Evolutionary conservation across 2,329 filamentous ascomycete genomes (phyloP), one percentile per base, ranked within the genome.

Genomic region (Fusarium humuli): DNA sequence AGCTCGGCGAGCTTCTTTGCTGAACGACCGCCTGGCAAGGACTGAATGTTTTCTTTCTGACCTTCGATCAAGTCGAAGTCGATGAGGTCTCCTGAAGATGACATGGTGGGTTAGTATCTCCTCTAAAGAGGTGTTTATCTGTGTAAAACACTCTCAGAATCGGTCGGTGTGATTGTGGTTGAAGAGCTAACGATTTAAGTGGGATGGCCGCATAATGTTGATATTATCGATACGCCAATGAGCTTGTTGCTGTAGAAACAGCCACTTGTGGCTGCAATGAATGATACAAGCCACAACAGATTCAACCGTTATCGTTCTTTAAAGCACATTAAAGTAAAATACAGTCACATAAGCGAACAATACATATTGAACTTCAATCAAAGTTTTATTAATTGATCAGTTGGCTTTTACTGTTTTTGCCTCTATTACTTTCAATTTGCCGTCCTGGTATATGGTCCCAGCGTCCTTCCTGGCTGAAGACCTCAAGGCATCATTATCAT

Each of bases 1-100:
- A 94, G 88, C 57, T 94, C 88, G 30, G 91, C 94, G 54, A 99
- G 90, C 57, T 96, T 94, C 82, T 91, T 93, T 47, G 95, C 96
- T 42, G 95, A 98, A 71, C 96, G 85, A 23, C 87, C 96, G 68
- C 93, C 92, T 18, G 95, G 94, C 14, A 99, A 87, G 23, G 94
- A 91, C 81, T 98, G 94, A 60, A 99, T 98, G 81, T 99, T 99
- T 83, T 99, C 96, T 82, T 99, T 99, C 76, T 98, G 94, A 48
- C 88, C 89, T 83, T 99, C 96, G 81, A 99, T 98, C 69, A 98
- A 88, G 75, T 97, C 92, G 83, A 99, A 98, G 82, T 90, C 83
- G 77, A 91, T 88, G 41, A 89, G 80, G 72, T 91, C 87, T 65
- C 82, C 81, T 66, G 82, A 80, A 40, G 74, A 73, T 69, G 83